Base-by-base conservation (phyloP, 2,329 filamentous ascomycete species). In the Pseudogymnoascus sp. region DNA sequence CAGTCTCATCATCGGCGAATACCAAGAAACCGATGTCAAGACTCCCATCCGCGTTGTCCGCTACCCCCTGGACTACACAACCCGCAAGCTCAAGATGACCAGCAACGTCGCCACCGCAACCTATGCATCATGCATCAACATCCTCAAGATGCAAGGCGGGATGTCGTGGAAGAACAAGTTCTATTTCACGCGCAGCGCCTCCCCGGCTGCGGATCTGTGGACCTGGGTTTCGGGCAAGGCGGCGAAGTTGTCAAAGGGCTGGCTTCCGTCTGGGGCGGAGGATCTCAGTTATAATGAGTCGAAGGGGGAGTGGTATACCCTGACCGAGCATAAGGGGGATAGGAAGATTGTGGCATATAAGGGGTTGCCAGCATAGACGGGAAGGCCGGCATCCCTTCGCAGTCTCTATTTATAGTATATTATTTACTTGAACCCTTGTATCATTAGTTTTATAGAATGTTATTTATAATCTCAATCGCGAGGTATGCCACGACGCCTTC, bases 1-100 rank as follows among this genome's bases (percentile, higher is more conserved):
- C 61, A 70, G 66, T 11, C 63, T 75, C 8, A 61, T 74, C 7
- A 67, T 74, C 0, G 73, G 73, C 38, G 73, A 75, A 62, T 74
- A 71, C 62, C 68, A 70, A 4, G 47, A 54, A 33, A 64, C 60
- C 38, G 69, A 66, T 8, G 65, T 66, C 3, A 58, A 63, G 11
- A 62, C 60, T 3, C 68, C 68, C 6, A 68, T 70, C 58, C 70
- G 72, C n/a, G 62, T 73, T 43, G 68, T 68, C 30, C 70, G 71
- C 60, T 75, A 67, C 37, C 63, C 68, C 8, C 67, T 75, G 4
- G 70, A 74, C 62, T 65, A 65, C 20, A 66, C 60, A 3, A 73
- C 66, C 1, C 65, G 71, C 12, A 63, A 66, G 20, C 67, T 74
- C 16, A 62, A 63, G 6, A 68, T 65, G 11, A 60, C 66, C 20